phyloP scores from a whole-genome alignment of 805 yeast genomes.

The Wickerhamomyces hampshirensis region DNA sequence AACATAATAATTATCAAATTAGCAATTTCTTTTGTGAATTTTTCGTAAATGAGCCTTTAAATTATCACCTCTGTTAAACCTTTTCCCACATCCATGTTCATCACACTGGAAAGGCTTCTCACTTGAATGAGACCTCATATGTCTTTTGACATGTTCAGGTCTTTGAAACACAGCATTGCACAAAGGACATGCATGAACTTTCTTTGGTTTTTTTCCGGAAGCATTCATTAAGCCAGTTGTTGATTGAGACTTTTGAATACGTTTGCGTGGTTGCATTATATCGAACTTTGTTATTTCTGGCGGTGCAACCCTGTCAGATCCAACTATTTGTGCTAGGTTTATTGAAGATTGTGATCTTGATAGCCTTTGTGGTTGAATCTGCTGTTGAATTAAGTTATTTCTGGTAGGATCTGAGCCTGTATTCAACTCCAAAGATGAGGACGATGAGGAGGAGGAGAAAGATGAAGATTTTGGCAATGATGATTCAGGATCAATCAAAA shows the following conservation, averaged over 20 bases:
- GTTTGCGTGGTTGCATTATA: constrained; percentile 22
- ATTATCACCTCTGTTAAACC: constrained; percentile 75
- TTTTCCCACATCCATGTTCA: constrained; percentile 56
- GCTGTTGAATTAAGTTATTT: background rate
- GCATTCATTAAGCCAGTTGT: constrained; percentile 24
- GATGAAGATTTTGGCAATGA: background rate
- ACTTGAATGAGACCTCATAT: constrained; percentile 69
- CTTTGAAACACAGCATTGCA: constrained; percentile 58
- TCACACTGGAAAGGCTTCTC: constrained; percentile 74
- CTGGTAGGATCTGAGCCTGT: background rate
- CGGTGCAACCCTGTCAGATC: constrained; percentile 12
- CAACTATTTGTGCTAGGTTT: constrained; percentile 52
- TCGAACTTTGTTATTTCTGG: constrained; percentile 24
- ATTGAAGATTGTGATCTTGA: constrained; percentile 46
- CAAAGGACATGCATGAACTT: constrained; percentile 60
- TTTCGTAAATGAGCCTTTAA: constrained; percentile 73
- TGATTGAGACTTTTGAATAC: constrained; percentile 16
- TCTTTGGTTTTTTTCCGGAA: constrained; percentile 44
- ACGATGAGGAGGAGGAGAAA: background rate
- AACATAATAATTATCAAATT: constrained; percentile 44
- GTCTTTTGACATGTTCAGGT: constrained; percentile 75
- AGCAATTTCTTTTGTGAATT: constrained; percentile 60
- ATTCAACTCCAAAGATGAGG: background rate
- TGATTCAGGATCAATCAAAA: background rate
- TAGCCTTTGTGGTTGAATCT: constrained; percentile 8